phyloP scores from a whole-genome alignment of 2,329 filamentous ascomycete species.

The Fusarium solani-melongenae region DNA sequence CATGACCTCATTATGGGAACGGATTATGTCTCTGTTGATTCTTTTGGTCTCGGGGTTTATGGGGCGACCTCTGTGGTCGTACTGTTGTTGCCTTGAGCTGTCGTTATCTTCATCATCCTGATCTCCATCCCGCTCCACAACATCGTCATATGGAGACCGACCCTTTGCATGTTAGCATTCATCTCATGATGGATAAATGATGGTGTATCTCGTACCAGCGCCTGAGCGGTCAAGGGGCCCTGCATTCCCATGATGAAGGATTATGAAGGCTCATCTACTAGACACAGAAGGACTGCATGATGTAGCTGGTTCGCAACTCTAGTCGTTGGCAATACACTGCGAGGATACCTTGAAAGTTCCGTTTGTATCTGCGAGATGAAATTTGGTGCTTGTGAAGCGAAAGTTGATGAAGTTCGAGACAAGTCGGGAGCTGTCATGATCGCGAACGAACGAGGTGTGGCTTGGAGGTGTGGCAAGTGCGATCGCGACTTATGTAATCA shows the following conservation, averaged over 20 bases:
- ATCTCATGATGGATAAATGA: neutral
- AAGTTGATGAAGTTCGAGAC: neutral
- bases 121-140: conserved; percentile 59
- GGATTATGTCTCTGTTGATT: conserved; percentile 67
- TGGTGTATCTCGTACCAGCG: conserved; percentile 56
- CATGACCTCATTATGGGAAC: conserved; percentile 73
- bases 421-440: conserved; percentile 26
- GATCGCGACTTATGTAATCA: conserved; percentile 13
- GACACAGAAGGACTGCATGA: neutral
- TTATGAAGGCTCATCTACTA: conserved; percentile 10
- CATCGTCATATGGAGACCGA: conserved; percentile 70
- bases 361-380: neutral
- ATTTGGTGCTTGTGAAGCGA: neutral
- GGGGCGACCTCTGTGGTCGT: conserved; percentile 66
- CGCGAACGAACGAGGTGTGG: neutral
- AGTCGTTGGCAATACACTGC: neutral
- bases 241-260: conserved; percentile 61
- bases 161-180: conserved; percentile 54
- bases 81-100: conserved; percentile 58
- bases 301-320: neutral
- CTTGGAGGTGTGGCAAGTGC: conserved; percentile 17
- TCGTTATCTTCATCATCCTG: conserved; percentile 40
- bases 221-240: conserved; percentile 67
- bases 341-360: neutral
- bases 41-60: conserved; percentile 65